Percentiles rank a stretch among this genome's conserved stretches.
phyloP scores from a whole-genome alignment of 1,284 basidiomycete species.

The Pyrrhoderma noxium region DNA sequence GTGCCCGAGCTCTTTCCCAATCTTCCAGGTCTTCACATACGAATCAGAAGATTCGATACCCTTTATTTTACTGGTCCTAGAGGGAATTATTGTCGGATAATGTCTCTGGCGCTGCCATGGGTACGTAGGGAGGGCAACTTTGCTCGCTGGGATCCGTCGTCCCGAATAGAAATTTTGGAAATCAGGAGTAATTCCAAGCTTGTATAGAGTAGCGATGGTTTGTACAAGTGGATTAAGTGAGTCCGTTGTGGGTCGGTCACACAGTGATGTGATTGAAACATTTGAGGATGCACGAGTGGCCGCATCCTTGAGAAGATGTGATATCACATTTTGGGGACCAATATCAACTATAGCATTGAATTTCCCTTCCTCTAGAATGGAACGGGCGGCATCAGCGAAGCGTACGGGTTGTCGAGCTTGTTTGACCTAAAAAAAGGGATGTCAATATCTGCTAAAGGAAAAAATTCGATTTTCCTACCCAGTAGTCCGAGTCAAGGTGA shows the following conservation, averaged over 20 bases:
- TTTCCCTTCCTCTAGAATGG: constrained; percentile 21
- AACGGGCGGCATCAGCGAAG: constrained; percentile 26
- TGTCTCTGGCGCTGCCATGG: constrained; percentile 31
- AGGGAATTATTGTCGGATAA: constrained; percentile 28
- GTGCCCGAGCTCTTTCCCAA: constrained; percentile 12
- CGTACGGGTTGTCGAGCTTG: constrained; percentile 30
- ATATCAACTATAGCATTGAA: constrained; percentile 28
- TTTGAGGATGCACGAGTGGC: constrained; percentile 20
- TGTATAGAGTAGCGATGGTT: constrained; percentile 26
- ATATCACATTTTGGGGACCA: constrained; percentile 31
- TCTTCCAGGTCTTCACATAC: constrained; percentile 7
- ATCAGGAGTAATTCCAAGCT: constrained; percentile 26
- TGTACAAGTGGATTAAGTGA: constrained; percentile 28
- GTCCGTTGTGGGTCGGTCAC: constrained; percentile 28
- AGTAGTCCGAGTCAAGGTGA: constrained; percentile 25
- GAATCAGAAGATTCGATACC: not conserved
- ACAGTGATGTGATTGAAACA: constrained; percentile 23
- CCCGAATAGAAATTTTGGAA: constrained; percentile 24
- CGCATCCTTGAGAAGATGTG: constrained; percentile 27
- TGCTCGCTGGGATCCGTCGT: constrained; percentile 21
- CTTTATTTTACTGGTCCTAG: constrained; percentile 13
- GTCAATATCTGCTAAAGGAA: not conserved
- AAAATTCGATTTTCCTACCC: constrained; percentile 23
- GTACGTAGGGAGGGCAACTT: constrained; percentile 29
- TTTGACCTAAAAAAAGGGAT: constrained; percentile 23